These are phyloP conservation scores for Tagetes erecta DNA, from an alignment of 129 eudicot species.

Conservation along the genomic window DNA sequence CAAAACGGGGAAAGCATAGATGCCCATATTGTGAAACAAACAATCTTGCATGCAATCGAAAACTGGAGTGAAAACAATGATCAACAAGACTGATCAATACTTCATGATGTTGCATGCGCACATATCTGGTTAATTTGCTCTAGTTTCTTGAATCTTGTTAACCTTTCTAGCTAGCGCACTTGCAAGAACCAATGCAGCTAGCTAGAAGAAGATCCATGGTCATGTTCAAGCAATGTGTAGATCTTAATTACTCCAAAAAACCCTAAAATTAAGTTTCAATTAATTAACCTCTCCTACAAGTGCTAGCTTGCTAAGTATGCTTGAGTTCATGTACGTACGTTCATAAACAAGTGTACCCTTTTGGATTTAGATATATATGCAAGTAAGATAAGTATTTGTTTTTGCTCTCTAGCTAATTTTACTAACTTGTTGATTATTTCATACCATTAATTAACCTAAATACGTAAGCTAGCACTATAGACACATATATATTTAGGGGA, in stretches of 20 bases:
- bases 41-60: slow-evolving; percentile 69
- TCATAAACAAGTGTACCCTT: slow-evolving; percentile 27
- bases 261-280: slow-evolving; percentile 21
- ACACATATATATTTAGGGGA: no score
- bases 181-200: slow-evolving; percentile 23
- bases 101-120: no score
- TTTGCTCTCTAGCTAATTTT: not conserved
- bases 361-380: slow-evolving; percentile 13
- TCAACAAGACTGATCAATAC: slow-evolving; percentile 39
- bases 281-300: slow-evolving; percentile 2
- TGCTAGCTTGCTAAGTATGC: slow-evolving; percentile 19
- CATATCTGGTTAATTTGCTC: not conserved
- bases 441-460: not conserved
- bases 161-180: slow-evolving; percentile 14
- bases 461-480: no score
- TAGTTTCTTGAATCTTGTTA: slow-evolving; percentile 20
- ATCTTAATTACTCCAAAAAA: slow-evolving; percentile 28
- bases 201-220: slow-evolving; percentile 14
- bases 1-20: slow-evolving; percentile 60
- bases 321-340: slow-evolving; percentile 17
- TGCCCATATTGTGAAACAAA: slow-evolving; percentile 70
- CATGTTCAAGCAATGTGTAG: slow-evolving; percentile 18
- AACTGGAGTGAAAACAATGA: slow-evolving; percentile 58
- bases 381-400: slow-evolving; percentile 11
- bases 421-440: not conserved